phyloP scores from a whole-genome alignment of 1,284 basidiomycete species.

The Meira miltonrushii region DNA sequence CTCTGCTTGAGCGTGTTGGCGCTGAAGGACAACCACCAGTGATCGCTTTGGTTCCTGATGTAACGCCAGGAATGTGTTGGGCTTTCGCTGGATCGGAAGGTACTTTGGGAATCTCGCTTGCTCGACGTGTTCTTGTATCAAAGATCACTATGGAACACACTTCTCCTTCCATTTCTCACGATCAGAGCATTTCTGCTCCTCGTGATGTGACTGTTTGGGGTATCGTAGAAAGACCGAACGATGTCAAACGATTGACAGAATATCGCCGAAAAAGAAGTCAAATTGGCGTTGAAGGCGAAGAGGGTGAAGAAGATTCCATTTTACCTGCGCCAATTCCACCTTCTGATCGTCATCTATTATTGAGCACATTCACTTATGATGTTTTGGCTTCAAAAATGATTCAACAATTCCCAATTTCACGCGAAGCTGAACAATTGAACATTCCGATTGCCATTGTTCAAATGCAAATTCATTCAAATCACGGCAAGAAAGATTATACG shows the following conservation, averaged over 20 bases:
- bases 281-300: slow-evolving; percentile 52
- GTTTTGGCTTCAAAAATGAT: slow-evolving; percentile 59
- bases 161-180: slow-evolving; percentile 67
- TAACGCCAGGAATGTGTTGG: slow-evolving; percentile 82
- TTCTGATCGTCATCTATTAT: slow-evolving; percentile 63
- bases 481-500: slow-evolving; percentile 75
- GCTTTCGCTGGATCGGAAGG: slow-evolving; percentile 74
- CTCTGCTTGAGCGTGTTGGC: not conserved
- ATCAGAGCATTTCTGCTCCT: slow-evolving; percentile 72
- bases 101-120: slow-evolving; percentile 73
- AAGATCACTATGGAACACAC: slow-evolving; percentile 86
- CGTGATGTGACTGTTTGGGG: slow-evolving; percentile 78
- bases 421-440: slow-evolving; percentile 64
- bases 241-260: slow-evolving; percentile 58
- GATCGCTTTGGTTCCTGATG: slow-evolving; percentile 75
- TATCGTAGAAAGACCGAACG: slow-evolving; percentile 61
- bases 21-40: slow-evolving; percentile 58
- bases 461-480: slow-evolving; percentile 73
- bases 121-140: slow-evolving; percentile 64
- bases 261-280: slow-evolving; percentile 50
- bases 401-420: slow-evolving; percentile 76
- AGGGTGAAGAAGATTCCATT: slow-evolving; percentile 36
- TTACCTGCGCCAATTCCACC: slow-evolving; percentile 56
- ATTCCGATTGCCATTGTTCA: slow-evolving; percentile 77
- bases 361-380: slow-evolving; percentile 77